Percentiles rank a stretch among this genome's conserved stretches.
Evolutionary conservation across 352 stramenopile species (phyloP).

Genomic region (Pythium sukuiense): DNA sequence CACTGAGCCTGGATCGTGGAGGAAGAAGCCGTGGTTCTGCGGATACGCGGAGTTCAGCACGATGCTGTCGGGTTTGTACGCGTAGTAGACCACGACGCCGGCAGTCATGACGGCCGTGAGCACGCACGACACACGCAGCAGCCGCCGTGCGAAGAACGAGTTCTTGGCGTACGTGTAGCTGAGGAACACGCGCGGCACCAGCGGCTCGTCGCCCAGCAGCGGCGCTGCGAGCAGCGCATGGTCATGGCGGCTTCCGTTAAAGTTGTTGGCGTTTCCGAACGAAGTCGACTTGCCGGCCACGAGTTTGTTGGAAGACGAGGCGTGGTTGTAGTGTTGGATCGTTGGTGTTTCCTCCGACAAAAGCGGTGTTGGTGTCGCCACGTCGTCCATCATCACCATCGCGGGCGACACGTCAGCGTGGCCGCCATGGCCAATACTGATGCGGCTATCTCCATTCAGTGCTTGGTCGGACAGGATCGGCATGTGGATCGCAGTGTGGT

Average conservation of each 20-base stretch:
- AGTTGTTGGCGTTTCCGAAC: conserved; percentile 1
- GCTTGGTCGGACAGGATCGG: conserved; percentile 9
- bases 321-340: not conserved
- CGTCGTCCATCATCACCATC: conserved; percentile 20
- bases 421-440: conserved; percentile 16
- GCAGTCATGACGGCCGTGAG: conserved; percentile 42
- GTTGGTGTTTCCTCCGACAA: conserved; percentile 14
- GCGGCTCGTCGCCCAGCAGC: conserved; percentile 50
- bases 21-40: conserved; percentile 45
- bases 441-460: not conserved
- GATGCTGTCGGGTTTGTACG: conserved; percentile 49
- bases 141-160: conserved; percentile 72
- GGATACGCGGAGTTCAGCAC: conserved; percentile 40
- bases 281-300: not conserved
- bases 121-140: conserved; percentile 48
- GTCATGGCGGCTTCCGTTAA: not conserved
- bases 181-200: conserved; percentile 56
- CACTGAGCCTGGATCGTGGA: conserved; percentile 44
- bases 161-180: conserved; percentile 65
- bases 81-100: conserved; percentile 70
- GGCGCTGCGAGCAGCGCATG: conserved; percentile 7
- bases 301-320: conserved; percentile 2
- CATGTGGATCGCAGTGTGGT: conserved; percentile 20
- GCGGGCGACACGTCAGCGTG: conserved; percentile 21
- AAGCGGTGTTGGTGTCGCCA: conserved; percentile 12